Conservation (phyloP, 352 stramenopile genomes). For the Globisporangium nodosum region DNA sequence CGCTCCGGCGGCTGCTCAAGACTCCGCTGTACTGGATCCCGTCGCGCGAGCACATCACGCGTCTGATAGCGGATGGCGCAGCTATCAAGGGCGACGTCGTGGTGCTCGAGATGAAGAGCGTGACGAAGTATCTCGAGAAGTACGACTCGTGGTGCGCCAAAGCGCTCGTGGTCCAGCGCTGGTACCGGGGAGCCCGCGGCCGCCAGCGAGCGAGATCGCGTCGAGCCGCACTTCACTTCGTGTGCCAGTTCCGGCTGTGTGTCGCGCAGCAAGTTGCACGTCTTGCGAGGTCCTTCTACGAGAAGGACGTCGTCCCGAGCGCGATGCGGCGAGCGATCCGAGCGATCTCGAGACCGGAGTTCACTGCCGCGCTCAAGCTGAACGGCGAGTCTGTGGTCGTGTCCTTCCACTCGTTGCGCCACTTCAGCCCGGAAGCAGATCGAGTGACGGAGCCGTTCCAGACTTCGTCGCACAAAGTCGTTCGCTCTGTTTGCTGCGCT, state of each 20-base stretch:
- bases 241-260: conserved; percentile 19
- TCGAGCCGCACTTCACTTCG: conserved; percentile 26
- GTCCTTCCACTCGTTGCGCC: conserved; percentile 46
- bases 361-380: conserved; percentile 36
- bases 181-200: conserved; percentile 47
- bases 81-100: conserved; percentile 65
- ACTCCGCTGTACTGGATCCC: conserved; percentile 51
- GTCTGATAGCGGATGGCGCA: conserved; percentile 49
- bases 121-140: conserved; percentile 43
- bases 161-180: conserved; percentile 43
- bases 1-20: conserved; percentile 50
- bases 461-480: background rate
- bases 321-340: conserved; percentile 30
- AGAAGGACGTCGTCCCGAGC: conserved; percentile 13
- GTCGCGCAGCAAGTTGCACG: conserved; percentile 24
- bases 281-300: conserved; percentile 29
- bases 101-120: conserved; percentile 57
- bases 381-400: conserved; percentile 56
- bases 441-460: background rate
- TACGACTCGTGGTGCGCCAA: conserved; percentile 64
- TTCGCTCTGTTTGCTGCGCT: conserved; percentile 26
- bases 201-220: conserved; percentile 20
- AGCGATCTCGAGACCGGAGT: conserved; percentile 32
- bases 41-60: conserved; percentile 35
- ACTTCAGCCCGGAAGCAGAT: background rate